phyloP scores from a whole-genome alignment of 306 rosid genomes.

The Medicago ruthenica region DNA sequence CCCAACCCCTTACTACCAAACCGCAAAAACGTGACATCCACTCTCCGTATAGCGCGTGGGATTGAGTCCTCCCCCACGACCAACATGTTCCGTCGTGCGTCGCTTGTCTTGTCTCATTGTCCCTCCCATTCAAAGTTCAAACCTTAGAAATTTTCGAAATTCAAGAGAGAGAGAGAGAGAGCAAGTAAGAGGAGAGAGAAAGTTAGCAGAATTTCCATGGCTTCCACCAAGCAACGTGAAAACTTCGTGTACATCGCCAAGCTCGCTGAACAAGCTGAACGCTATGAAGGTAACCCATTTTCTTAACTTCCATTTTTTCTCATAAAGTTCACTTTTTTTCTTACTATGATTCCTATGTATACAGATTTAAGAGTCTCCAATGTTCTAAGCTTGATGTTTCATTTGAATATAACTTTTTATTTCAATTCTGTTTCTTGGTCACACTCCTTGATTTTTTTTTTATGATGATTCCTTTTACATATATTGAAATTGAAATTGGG shows the following conservation, averaged over 20 bases:
- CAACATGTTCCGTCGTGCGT: conserved; percentile 37
- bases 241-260: conserved; percentile 19
- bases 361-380: neutral
- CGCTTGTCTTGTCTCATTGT: conserved; percentile 26
- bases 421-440: neutral
- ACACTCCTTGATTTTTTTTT: neutral
- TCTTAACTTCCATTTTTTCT: neutral
- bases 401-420: neutral
- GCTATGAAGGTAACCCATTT: conserved; percentile 12
- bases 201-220: conserved; percentile 49
- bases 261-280: conserved; percentile 17
- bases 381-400: neutral
- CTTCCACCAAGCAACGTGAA: conserved; percentile 39
- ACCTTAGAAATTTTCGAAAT: conserved; percentile 5
- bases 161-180: conserved; percentile 3
- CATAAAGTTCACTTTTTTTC: neutral
- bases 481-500: conserved; percentile 1
- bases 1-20: neutral
- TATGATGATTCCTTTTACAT: neutral
- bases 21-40: conserved; percentile 7
- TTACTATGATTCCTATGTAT: neutral
- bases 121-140: conserved; percentile 27
- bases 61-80: neutral
- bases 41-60: conserved; percentile 34
- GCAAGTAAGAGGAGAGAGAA: conserved; percentile 36